Conservation (phyloP, 768 basidiomycete species). For the Naematelia encephala region DNA sequence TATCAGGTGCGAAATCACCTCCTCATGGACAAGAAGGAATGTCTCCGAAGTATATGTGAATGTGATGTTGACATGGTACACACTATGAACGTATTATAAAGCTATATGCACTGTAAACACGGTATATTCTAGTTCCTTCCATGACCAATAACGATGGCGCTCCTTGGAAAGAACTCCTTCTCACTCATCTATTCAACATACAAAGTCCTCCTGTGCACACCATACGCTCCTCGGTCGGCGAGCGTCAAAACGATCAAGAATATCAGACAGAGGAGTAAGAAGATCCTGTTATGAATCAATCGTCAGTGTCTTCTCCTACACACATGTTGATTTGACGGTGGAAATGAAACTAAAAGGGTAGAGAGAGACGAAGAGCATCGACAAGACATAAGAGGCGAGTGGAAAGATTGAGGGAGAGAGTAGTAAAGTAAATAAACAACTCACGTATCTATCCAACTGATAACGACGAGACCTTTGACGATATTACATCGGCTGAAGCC, state of each 20-base stretch:
- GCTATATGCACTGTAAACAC: too few species aligned
- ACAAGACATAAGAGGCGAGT: too few species aligned
- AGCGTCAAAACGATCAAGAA: constrained; percentile 39
- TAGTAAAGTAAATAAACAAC: constrained; percentile 12
- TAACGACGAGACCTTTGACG: constrained; percentile 49
- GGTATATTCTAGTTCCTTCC: too few species aligned
- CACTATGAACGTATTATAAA: too few species aligned
- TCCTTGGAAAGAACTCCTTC: too few species aligned
- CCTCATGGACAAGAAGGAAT: too few species aligned
- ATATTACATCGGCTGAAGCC: constrained; percentile 45
- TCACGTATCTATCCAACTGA: constrained; percentile 48
- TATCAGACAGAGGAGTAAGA: constrained; percentile 43
- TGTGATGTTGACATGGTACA: too few species aligned
- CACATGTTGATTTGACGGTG: background rate
- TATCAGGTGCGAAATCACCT: too few species aligned
- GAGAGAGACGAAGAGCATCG: background rate
- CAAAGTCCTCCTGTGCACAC: constrained; percentile 32
- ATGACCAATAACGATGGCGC: too few species aligned
- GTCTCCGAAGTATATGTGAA: too few species aligned
- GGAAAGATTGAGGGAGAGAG: too few species aligned
- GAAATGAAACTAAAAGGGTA: background rate
- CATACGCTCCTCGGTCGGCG: constrained; percentile 38
- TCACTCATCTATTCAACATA: constrained; percentile 28
- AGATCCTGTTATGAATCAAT: constrained; percentile 33
- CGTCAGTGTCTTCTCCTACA: background rate